A percentile compares a stretch with the other conserved stretches of the same genome.
Evolutionary conservation across 1,139 yeast genomes (phyloP).

Genomic region (Diutina rugosa): DNA sequence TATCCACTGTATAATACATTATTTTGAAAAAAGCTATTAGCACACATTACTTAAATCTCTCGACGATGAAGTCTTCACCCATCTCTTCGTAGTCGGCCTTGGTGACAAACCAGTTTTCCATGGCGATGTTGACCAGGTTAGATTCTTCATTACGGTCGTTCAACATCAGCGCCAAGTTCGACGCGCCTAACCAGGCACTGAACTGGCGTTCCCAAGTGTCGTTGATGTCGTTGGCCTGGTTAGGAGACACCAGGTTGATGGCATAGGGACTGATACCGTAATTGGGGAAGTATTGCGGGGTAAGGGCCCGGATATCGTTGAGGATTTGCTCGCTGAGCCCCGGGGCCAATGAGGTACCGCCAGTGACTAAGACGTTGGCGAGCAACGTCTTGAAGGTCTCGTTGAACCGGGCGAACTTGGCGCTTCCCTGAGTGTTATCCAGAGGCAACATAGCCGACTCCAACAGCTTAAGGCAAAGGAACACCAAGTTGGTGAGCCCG

Average conservation of each 20-base stretch:
- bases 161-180: slow-evolving; percentile 43
- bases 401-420: slow-evolving; percentile 17
- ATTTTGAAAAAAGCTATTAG: neutral
- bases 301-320: slow-evolving; percentile 40
- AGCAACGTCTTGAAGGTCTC: slow-evolving; percentile 30
- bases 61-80: slow-evolving; percentile 45
- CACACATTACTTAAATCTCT: slow-evolving; percentile 34
- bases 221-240: slow-evolving; percentile 16
- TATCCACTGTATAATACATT: neutral
- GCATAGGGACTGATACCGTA: slow-evolving; percentile 23
- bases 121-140: slow-evolving; percentile 23
- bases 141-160: slow-evolving; percentile 21
- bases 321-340: slow-evolving; percentile 52
- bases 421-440: slow-evolving; percentile 5
- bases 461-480: slow-evolving; percentile 26
- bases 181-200: slow-evolving; percentile 58
- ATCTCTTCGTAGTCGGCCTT: slow-evolving; percentile 46
- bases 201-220: slow-evolving; percentile 41
- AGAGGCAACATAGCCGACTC: slow-evolving; percentile 7
- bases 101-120: slow-evolving; percentile 41
- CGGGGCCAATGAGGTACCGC: slow-evolving; percentile 46
- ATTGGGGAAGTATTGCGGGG: slow-evolving; percentile 36
- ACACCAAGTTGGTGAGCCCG: slow-evolving; percentile 33
- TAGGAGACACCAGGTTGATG: slow-evolving; percentile 12
- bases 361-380: slow-evolving; percentile 55